Conservation (phyloP, 371 early-diverging fungal genomes). For the Mortierella sp. region DNA sequence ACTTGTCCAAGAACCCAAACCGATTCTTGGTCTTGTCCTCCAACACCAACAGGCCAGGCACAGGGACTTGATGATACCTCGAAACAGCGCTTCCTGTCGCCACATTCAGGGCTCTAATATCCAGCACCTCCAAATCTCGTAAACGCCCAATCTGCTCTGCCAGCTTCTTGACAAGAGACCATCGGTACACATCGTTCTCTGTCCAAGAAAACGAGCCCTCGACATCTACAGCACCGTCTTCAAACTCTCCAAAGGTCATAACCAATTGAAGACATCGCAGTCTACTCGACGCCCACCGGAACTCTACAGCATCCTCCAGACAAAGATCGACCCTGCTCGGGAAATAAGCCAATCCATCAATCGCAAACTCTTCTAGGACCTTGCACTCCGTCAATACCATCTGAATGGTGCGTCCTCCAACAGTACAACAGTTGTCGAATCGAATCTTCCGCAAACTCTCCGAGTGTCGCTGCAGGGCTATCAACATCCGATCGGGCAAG, state of each 20-base stretch:
- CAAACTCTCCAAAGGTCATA: constrained; percentile 9
- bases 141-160: background rate
- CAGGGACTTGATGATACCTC: background rate
- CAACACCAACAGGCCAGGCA: background rate
- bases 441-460: background rate
- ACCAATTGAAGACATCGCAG: background rate
- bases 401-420: background rate
- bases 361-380: background rate
- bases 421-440: background rate
- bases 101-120: background rate
- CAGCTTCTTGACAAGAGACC: background rate
- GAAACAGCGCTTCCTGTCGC: background rate
- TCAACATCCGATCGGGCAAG: background rate
- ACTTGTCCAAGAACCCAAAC: background rate
- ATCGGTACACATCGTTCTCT: background rate
- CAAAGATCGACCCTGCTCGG: background rate
- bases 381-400: background rate
- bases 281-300: background rate
- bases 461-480: background rate
- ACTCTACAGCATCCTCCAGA: constrained; percentile 3
- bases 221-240: background rate
- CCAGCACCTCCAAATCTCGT: background rate
- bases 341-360: background rate
- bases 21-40: background rate
- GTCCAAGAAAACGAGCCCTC: background rate